A percentile compares a stretch with the other conserved stretches of the same genome.
Evolutionary conservation across 2,329 filamentous ascomycete genomes (phyloP).

Genomic region (Aspergillus persii): DNA sequence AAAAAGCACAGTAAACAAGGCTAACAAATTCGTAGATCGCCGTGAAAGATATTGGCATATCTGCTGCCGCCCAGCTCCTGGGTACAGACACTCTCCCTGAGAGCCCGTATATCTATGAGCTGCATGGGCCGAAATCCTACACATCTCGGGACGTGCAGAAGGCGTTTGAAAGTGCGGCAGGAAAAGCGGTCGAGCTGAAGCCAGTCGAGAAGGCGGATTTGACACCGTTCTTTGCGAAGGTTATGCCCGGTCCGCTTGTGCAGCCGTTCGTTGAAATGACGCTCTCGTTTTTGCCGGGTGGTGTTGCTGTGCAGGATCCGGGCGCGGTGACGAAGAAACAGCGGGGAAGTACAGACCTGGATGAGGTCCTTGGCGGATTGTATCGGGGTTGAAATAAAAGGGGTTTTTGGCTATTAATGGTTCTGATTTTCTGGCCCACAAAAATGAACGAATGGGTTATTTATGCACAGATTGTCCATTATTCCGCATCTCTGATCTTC

Average conservation of each 20-base stretch:
- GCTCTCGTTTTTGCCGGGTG: slow-evolving; percentile 13
- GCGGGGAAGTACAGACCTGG: slow-evolving; percentile 3
- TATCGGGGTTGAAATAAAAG: background rate
- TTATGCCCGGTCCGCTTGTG: slow-evolving; percentile 6
- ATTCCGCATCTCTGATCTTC: no score
- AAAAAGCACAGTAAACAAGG: no score
- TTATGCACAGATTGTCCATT: background rate
- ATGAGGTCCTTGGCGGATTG: background rate
- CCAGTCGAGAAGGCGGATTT: slow-evolving; percentile 9
- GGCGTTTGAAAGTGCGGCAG: slow-evolving; percentile 7
- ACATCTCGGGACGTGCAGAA: slow-evolving; percentile 9
- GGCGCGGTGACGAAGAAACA: background rate
- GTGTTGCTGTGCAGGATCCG: background rate
- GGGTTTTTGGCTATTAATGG: background rate
- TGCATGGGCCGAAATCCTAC: slow-evolving; percentile 14
- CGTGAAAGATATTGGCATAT: slow-evolving; percentile 10
- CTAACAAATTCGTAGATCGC: slow-evolving; percentile 2
- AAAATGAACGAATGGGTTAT: background rate
- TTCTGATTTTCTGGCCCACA: background rate
- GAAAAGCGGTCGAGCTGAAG: slow-evolving; percentile 9
- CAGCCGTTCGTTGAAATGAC: slow-evolving; percentile 16
- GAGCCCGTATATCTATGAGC: slow-evolving; percentile 11
- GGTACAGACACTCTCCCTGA: background rate
- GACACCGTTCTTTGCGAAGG: slow-evolving; percentile 4
- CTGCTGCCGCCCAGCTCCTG: slow-evolving; percentile 5